Percentiles rank a stretch among this genome's conserved stretches.
Conservation (phyloP, 2,329 filamentous ascomycete species). For the Thelonectria blattea region DNA sequence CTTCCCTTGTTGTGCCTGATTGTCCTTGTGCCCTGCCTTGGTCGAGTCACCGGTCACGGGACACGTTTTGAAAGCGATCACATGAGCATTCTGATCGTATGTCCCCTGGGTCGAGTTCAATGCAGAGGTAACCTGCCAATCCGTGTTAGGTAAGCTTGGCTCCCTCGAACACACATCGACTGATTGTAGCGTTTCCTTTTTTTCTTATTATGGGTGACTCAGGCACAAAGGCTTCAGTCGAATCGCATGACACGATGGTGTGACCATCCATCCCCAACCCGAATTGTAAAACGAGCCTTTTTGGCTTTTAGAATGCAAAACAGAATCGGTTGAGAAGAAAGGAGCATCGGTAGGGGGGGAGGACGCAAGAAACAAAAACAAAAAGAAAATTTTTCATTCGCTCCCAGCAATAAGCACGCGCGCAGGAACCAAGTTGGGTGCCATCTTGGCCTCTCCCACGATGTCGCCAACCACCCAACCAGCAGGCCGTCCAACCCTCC, state of each 20-base stretch:
- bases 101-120: conserved; percentile 4
- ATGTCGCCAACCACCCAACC: conserved; percentile 11
- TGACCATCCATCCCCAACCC: conserved; percentile 21
- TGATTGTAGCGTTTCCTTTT: neutral
- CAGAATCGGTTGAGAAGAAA: conserved; percentile 13
- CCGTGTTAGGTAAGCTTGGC: conserved; percentile 10
- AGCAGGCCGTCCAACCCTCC: conserved; percentile 8
- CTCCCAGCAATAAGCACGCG: conserved; percentile 10
- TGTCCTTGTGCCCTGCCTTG: neutral
- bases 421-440: conserved; percentile 27
- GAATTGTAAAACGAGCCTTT: conserved; percentile 1
- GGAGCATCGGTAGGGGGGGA: conserved; percentile 14
- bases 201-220: conserved; percentile 9
- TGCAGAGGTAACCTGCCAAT: conserved; percentile 18
- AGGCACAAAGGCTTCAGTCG: conserved; percentile 1
- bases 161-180: conserved; percentile 8
- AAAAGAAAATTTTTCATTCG: conserved; percentile 22
- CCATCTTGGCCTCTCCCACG: neutral
- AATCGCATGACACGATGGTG: conserved; percentile 35
- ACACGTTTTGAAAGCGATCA: conserved; percentile 4
- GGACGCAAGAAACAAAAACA: conserved; percentile 11
- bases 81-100: conserved; percentile 16
- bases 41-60: conserved; percentile 14
- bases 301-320: conserved; percentile 4
- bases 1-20: neutral